Percentiles rank a stretch among this genome's conserved stretches.
These are phyloP conservation scores for Mrakia blollopis DNA, from an alignment of 768 basidiomycete genomes.

Conservation along the genomic window DNA sequence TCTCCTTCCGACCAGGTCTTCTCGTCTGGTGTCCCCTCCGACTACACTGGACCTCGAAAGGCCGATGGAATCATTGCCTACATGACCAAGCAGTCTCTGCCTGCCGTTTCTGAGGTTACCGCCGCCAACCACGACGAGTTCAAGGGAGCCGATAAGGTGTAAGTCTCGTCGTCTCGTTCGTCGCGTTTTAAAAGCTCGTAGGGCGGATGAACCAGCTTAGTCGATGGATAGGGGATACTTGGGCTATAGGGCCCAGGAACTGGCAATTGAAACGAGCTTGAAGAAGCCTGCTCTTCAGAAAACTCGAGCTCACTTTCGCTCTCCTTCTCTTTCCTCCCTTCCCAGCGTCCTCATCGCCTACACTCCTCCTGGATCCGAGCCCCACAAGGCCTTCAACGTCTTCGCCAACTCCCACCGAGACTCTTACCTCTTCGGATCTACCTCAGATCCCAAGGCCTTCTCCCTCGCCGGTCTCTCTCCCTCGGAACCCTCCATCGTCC, in stretches of 20 bases:
- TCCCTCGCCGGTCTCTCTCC: conserved; percentile 65
- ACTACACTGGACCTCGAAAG: conserved; percentile 84
- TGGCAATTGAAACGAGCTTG: neutral
- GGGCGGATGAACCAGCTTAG: neutral
- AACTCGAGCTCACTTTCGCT: neutral
- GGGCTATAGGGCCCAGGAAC: too few relatives aligned
- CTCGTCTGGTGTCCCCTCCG: conserved; percentile 69
- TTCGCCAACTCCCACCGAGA: conserved; percentile 85
- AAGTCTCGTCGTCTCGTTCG: conserved; percentile 27
- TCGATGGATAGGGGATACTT: too few relatives aligned
- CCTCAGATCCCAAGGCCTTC: conserved; percentile 59
- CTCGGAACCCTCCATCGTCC: conserved; percentile 74
- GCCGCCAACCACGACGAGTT: conserved; percentile 74
- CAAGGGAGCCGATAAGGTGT: conserved; percentile 76
- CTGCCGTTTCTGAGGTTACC: conserved; percentile 81
- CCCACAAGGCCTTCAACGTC: conserved; percentile 69
- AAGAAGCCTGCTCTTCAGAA: neutral
- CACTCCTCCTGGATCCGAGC: conserved; percentile 65
- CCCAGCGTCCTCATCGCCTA: conserved; percentile 72
- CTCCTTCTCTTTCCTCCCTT: neutral
- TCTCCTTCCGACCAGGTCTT: conserved; percentile 83
- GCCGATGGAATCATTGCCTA: conserved; percentile 93
- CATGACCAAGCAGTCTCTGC: conserved; percentile 95
- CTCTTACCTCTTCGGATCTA: conserved; percentile 83
- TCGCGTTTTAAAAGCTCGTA: neutral